Base-by-base conservation (phyloP, 441 rosid species). In the Bocquillonia castaneifolia region DNA sequence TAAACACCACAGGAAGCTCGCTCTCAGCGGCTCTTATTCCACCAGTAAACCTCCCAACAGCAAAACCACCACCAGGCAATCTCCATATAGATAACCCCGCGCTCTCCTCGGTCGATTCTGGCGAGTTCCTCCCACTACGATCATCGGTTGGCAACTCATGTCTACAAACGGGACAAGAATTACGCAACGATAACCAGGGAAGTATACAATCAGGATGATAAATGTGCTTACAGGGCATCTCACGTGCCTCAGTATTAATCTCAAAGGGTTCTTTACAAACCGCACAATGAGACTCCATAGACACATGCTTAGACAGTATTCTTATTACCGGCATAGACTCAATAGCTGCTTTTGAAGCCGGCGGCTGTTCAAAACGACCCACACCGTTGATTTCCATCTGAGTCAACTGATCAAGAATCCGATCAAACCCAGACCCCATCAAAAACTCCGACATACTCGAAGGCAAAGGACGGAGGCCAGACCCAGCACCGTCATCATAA, bases 211-310 rank as follows among this genome's bases (percentile, higher is more conserved):
- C 89, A 0, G 83, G 66, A 32, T 88, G 91, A 57, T 83, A 88
- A 3, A 88, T 80, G 64, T 86, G 93, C 65, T 86, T 83, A 71
- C 93, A 88, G 7, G 91, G 89, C 91, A 88, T 85, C 68, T 88
- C 88, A 0, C 87, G 77, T 22, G 86, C 85, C 60, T 83, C 90
- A 7, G 74, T 42, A 2, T 82, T 77, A 0, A 80, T 59, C 71
- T 85, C 90, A 73, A 88, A 88, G 0, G 69, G 65, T 59, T 88
- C 94, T 70, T 79, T 86, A 50, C 91, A 88, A 37, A 88, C 90
- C 3, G 94, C 91, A 34, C 94, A 88, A 47, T 85, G 85, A 25
- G 80, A 78, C 23, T 84, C 92, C 17, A 63, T 59, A 12, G 67
- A 67, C 0, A 85, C 70, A 48, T 87, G 92, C 34, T 72, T 51